phyloP scores from a whole-genome alignment of 2,329 filamentous ascomycete species.

The Diaporthe sp. region DNA sequence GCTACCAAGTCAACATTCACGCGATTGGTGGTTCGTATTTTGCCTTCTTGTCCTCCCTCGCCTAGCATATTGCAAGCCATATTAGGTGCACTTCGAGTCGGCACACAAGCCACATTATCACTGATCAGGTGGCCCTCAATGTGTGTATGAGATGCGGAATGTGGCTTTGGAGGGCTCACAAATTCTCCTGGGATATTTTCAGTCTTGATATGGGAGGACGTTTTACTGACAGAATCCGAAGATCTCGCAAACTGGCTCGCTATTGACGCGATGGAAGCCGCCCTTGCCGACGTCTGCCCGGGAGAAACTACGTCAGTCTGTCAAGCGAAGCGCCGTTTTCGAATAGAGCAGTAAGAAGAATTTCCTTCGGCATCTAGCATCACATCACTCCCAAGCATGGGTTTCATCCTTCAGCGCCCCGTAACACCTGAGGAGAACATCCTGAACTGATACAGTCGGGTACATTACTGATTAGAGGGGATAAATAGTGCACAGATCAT shows the following conservation, averaged over 20 bases:
- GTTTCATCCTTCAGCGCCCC: background rate
- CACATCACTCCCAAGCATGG: background rate
- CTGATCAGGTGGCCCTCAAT: background rate
- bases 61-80: background rate
- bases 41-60: background rate
- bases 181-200: background rate
- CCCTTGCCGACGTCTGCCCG: slow-evolving; percentile 68
- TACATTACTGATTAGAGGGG: background rate
- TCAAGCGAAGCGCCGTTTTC: slow-evolving; percentile 70
- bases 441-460: background rate
- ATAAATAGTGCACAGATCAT: slow-evolving; percentile 70
- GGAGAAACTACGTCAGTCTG: slow-evolving; percentile 59
- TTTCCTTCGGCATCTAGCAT: background rate
- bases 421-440: background rate
- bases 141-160: too few relatives aligned
- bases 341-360: slow-evolving; percentile 71
- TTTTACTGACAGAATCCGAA: background rate
- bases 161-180: background rate
- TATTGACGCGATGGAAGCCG: slow-evolving; percentile 72
- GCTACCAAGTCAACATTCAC: slow-evolving; percentile 80
- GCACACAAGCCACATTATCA: background rate
- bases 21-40: slow-evolving; percentile 67
- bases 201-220: background rate
- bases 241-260: slow-evolving; percentile 77
- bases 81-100: background rate